Evolutionary conservation across 75 land plant genomes (phyloP), one percentile per base, ranked within the genome.

Genomic region (Sequoia sempervirens): DNA sequence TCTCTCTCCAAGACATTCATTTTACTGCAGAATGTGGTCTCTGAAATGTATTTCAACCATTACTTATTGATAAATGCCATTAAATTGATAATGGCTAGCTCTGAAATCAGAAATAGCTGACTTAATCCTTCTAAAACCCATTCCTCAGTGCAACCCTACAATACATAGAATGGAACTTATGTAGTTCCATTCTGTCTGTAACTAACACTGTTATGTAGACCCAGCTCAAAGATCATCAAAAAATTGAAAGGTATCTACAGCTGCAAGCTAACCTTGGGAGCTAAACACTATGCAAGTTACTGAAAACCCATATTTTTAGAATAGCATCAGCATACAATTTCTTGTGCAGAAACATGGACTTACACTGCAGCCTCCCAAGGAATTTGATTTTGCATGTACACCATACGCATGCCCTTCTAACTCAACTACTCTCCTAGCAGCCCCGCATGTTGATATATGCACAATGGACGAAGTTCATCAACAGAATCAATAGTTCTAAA

Each of bases 391-490:
- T 78, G 80, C 30, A 78, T 78, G 46, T 20, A n/a, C 80, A 37
- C 46, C n/a, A 78, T 43, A 7, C 41, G 11, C 80, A 37, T 78
- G 43, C 43, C 20, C 23, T 78, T 47, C 47, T 40, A 78, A 4
- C 40, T 17, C 43, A 78, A 37, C 83, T 87, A 88, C 64, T 86
- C 89, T 20, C 87, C 84, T 46, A 88, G 83, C 45, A 83, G 17
- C 69, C 85, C 86, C 23, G 88, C 87, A 79, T 94, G 91, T 66
- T 91, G 92, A 82, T 97, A 97, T 36, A 95, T 79, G 2, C 87
- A 86, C 64, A 84, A 89, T 47, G 89, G 87, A 37, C 91, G 92
- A 58, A 97, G 93, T 20, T 97, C 98, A 79, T 94, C 94, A 74
- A 97, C 68, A 68, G 86, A 89, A 79, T 95, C 94, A 73, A 93